Evolutionary conservation across 805 yeast genomes (phyloP), one percentile per base, ranked within the genome.

Genomic region (Candida arabinofermentans): DNA sequence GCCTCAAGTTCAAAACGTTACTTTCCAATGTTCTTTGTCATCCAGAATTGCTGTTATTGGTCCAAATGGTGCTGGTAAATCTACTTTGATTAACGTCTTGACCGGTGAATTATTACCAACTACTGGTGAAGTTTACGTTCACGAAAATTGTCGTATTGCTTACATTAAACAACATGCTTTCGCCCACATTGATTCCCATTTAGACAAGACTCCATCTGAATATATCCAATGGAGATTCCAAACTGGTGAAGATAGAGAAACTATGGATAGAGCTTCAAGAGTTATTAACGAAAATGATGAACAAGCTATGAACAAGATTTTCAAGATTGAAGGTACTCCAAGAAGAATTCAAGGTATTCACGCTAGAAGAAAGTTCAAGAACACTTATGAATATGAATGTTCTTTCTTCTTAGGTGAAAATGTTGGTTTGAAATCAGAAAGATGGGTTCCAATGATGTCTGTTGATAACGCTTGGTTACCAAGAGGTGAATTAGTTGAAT

Each of bases 161-260:
- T 93, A 93, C 93, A 90, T 93, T 65, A 93, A 93, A 80, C 99
- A 93, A 79, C 99, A 95, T 74, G 99, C 99, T 72, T 93, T 93
- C 69, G 98, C 98, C 56, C 99, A 93, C 75, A 91, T 93, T 66
- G 99, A 95, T 75, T 81, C 86, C 69, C 99, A 93, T 71, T 81
- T 91, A 72, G 99, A 93, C 83, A 87, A 86, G 83, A 93, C 99
- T 67, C 99, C 99, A 69, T 89, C 97, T 65, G 99, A 93, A 81
- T 93, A 93, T 80, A 93, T 93, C 64, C 99, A 93, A 80, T 93
- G 99, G 99, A 93, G 99, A 85, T 93, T 91, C 97, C 99, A 93
- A 81, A 93, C 99, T 69, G 99, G 99, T 90, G 99, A 93, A 81
- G 99, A 93, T 76, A 89, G 99, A 80, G 99, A 93, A 81, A 93